Percentiles rank a stretch among this genome's conserved stretches.
Conservation (phyloP, 345 rosid species). For the Eucalyptus brandiana region DNA sequence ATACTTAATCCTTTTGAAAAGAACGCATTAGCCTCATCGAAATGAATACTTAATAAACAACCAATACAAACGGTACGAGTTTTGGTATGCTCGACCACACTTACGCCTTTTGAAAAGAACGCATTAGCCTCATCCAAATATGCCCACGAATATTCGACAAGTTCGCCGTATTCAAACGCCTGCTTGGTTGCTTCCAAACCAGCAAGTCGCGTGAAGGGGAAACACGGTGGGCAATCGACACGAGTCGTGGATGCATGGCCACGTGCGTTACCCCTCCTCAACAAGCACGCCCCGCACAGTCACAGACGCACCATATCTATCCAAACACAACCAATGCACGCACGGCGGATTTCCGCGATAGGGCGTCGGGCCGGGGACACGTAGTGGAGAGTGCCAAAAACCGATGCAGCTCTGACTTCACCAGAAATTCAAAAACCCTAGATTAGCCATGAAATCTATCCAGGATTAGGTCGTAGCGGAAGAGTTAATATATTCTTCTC, state of each 20-base stretch:
- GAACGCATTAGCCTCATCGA: no score
- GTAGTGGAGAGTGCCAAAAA: neutral
- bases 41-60: neutral
- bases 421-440: neutral
- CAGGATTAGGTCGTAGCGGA: neutral
- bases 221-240: neutral
- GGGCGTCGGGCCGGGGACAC: neutral
- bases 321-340: neutral
- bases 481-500: neutral
- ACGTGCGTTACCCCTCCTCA: neutral
- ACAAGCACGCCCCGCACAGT: neutral
- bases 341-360: neutral
- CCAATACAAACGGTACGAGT: no score
- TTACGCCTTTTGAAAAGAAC: no score
- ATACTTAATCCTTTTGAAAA: no score
- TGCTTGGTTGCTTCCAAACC: neutral
- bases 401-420: neutral
- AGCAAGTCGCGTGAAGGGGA: neutral
- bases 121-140: no score
- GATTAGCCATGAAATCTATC: neutral
- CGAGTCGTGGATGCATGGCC: neutral
- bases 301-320: neutral
- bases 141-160: neutral
- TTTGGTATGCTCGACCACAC: no score
- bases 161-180: neutral